These are phyloP conservation scores for Rhizopus sp. DNA, from an alignment of 371 early-diverging fungal genomes.

Conservation along the genomic window DNA sequence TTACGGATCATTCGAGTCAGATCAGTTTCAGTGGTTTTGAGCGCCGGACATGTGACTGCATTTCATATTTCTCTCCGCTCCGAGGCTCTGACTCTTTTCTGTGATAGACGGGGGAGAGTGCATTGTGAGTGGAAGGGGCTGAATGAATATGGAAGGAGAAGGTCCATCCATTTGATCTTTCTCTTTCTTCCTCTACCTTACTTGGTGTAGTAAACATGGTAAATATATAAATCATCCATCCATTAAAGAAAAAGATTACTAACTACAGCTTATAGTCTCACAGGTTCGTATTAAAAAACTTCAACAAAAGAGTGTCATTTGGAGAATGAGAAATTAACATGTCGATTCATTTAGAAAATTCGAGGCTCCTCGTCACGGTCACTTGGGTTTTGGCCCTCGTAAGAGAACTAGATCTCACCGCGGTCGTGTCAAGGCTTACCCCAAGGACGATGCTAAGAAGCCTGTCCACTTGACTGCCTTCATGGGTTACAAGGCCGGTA, in stretches of 20 bases:
- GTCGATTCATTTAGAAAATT: constrained; percentile 8
- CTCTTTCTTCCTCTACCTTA: constrained; percentile 4
- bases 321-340: not conserved
- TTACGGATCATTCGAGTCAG: no score
- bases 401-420: constrained; percentile 96
- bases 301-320: not conserved
- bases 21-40: no score
- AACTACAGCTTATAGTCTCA: not conserved
- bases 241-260: not conserved
- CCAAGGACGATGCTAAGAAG: constrained; percentile 96
- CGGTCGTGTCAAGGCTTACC: constrained; percentile 98
- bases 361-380: constrained; percentile 94
- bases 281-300: not conserved
- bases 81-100: no score
- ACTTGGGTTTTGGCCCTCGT: constrained; percentile 98
- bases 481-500: constrained; percentile 99
- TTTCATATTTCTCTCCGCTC: no score
- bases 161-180: not conserved
- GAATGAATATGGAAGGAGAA: no score
- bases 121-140: no score
- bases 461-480: constrained; percentile 99
- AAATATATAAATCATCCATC: constrained; percentile 5
- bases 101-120: no score
- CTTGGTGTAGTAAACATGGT: constrained; percentile 3
- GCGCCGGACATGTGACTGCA: no score